phyloP scores from a whole-genome alignment of 805 yeast genomes.

The Priceomyces carsonii region DNA sequence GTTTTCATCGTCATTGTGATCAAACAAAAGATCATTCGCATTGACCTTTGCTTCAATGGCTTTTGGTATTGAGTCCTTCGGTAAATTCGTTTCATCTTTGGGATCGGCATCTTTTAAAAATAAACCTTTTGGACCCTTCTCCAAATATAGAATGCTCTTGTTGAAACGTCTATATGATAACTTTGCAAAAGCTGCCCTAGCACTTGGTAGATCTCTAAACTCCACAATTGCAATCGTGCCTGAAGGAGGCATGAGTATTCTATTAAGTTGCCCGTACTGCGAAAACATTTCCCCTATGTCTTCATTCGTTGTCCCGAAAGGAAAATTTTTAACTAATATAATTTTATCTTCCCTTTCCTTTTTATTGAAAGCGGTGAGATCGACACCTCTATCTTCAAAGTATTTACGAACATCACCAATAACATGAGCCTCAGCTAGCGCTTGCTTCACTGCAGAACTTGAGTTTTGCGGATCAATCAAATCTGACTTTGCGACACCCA shows the following conservation, averaged over 20 bases:
- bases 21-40: constrained; percentile 46
- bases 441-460: constrained; percentile 91
- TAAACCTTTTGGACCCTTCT: constrained; percentile 87
- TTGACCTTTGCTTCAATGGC: constrained; percentile 48
- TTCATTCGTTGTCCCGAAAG: constrained; percentile 77
- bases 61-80: constrained; percentile 28
- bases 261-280: constrained; percentile 74
- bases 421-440: constrained; percentile 95
- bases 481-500: constrained; percentile 82
- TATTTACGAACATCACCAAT: constrained; percentile 87
- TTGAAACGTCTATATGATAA: constrained; percentile 86
- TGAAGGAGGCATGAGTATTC: constrained; percentile 91
- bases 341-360: constrained; percentile 77
- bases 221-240: constrained; percentile 96
- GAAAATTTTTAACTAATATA: constrained; percentile 86
- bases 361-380: constrained; percentile 66
- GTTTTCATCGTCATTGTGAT: constrained; percentile 33
- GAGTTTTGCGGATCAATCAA: constrained; percentile 86
- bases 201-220: constrained; percentile 77
- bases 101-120: constrained; percentile 61
- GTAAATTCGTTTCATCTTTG: constrained; percentile 29
- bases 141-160: constrained; percentile 83
- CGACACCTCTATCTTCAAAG: constrained; percentile 85
- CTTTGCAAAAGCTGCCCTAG: constrained; percentile 86
- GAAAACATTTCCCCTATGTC: constrained; percentile 83